Percentiles rank a stretch among this genome's conserved stretches.
These are phyloP conservation scores for Babjeviella inositovora DNA, from an alignment of 805 yeast species.

Conservation along the genomic window DNA sequence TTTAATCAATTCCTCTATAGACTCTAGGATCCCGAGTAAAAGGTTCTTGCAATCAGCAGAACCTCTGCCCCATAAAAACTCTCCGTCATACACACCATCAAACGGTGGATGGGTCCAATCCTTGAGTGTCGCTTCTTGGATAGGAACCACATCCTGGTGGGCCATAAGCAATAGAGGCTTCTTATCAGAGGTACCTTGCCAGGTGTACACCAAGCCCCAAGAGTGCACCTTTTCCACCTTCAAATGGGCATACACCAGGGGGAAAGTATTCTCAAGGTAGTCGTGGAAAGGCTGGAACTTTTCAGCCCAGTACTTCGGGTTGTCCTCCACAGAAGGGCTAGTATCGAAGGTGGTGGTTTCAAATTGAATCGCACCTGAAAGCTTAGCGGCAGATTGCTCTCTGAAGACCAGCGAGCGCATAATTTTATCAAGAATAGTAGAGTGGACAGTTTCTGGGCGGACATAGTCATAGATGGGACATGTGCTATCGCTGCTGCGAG, in stretches of 20 bases:
- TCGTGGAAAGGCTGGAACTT: constrained; percentile 29
- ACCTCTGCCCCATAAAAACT: constrained; percentile 63
- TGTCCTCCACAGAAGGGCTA: constrained; percentile 15
- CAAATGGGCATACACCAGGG: constrained; percentile 28
- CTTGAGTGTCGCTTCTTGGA: constrained; percentile 33
- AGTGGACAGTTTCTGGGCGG: too few relatives aligned
- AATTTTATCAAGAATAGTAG: too few relatives aligned
- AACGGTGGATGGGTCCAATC: constrained; percentile 61
- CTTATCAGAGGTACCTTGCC: constrained; percentile 33
- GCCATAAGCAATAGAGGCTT: constrained; percentile 62
- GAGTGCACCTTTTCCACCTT: constrained; percentile 40
- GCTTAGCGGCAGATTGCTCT: constrained; percentile 14
- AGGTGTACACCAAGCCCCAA: constrained; percentile 46
- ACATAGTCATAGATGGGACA: too few relatives aligned
- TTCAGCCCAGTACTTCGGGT: constrained; percentile 16
- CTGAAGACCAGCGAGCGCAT: constrained; percentile 10
- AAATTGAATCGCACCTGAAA: constrained; percentile 17
- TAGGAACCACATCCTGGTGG: constrained; percentile 75
- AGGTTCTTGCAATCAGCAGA: constrained; percentile 60
- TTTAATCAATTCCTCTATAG: constrained; percentile 37
- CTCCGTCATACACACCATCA: constrained; percentile 55
- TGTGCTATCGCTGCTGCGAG: too few relatives aligned
- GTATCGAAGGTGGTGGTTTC: constrained; percentile 20
- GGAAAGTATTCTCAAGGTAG: constrained; percentile 37
- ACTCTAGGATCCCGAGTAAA: constrained; percentile 48